phyloP scores from a whole-genome alignment of 2,329 filamentous ascomycete genomes.

The Sclerotinia nivalis region DNA sequence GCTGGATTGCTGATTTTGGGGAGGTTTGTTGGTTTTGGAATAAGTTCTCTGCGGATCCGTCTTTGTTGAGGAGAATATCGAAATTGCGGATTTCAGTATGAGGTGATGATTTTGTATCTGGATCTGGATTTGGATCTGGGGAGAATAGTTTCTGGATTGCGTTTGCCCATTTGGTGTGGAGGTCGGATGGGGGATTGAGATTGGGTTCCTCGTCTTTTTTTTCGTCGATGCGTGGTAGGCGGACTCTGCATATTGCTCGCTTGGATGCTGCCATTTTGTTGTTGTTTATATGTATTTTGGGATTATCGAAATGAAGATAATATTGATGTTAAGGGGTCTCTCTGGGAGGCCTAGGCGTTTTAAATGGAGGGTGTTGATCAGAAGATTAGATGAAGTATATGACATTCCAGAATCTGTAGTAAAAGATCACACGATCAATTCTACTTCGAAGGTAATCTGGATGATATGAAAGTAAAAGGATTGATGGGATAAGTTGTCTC shows the following conservation, averaged over 20 bases:
- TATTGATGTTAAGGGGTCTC: too few relatives aligned
- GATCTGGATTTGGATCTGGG: too few relatives aligned
- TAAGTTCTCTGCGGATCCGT: conserved; percentile 9
- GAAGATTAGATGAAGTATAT: neutral
- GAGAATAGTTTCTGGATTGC: conserved; percentile 1
- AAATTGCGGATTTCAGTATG: conserved; percentile 2
- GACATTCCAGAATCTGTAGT: neutral
- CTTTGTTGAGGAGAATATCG: neutral
- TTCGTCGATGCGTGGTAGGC: neutral
- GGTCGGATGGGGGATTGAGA: neutral
- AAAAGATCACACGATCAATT: neutral
- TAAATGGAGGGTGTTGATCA: neutral
- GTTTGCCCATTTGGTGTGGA: conserved; percentile 1
- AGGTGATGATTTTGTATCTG: neutral
- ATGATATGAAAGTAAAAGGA: neutral
- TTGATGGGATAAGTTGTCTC: neutral
- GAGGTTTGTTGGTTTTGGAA: neutral
- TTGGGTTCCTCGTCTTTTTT: neutral
- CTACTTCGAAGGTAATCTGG: neutral
- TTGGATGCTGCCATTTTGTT: neutral
- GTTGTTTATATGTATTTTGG: neutral
- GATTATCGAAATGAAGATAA: neutral
- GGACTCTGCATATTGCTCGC: conserved; percentile 4
- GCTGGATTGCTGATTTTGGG: neutral
- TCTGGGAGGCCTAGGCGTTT: too few relatives aligned